Percentiles rank a stretch among this genome's conserved stretches.
Conservation (phyloP, 805 yeast species). For the Jamesozyma piceae region DNA sequence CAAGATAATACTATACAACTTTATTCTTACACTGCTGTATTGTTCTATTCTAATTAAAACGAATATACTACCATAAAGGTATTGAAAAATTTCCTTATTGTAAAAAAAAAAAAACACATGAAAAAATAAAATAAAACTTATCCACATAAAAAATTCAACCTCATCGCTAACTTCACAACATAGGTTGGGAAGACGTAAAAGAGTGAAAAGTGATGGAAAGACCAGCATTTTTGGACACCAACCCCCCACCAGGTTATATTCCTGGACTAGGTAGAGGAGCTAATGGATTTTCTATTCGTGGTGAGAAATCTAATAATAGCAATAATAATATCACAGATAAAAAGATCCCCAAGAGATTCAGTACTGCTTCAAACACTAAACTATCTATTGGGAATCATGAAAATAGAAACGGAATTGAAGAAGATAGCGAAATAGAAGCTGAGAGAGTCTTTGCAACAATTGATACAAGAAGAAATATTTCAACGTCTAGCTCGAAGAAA, state of each 20-base stretch:
- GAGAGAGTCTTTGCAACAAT: conserved; percentile 56
- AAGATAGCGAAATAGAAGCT: conserved; percentile 70
- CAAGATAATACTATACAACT: too few relatives aligned
- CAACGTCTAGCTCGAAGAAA: neutral
- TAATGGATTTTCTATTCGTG: conserved; percentile 80
- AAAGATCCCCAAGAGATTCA: conserved; percentile 22
- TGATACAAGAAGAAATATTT: conserved; percentile 43
- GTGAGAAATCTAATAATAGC: conserved; percentile 36
- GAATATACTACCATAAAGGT: neutral
- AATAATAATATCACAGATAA: neutral
- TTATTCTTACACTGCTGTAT: neutral
- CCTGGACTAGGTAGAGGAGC: conserved; percentile 96
- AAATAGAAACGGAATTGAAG: conserved; percentile 15
- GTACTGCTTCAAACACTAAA: conserved; percentile 16
- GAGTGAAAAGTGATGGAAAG: conserved; percentile 32
- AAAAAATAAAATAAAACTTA: neutral
- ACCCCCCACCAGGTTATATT: conserved; percentile 82
- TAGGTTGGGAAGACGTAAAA: neutral
- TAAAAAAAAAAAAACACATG: neutral
- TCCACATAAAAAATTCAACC: neutral
- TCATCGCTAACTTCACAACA: neutral
- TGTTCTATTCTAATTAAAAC: neutral
- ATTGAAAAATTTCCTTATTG: neutral
- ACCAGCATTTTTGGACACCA: conserved; percentile 65
- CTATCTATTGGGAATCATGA: conserved; percentile 8